Evolutionary conservation across 1,284 basidiomycete species (phyloP).

Genomic region (Austroboletus niveus): DNA sequence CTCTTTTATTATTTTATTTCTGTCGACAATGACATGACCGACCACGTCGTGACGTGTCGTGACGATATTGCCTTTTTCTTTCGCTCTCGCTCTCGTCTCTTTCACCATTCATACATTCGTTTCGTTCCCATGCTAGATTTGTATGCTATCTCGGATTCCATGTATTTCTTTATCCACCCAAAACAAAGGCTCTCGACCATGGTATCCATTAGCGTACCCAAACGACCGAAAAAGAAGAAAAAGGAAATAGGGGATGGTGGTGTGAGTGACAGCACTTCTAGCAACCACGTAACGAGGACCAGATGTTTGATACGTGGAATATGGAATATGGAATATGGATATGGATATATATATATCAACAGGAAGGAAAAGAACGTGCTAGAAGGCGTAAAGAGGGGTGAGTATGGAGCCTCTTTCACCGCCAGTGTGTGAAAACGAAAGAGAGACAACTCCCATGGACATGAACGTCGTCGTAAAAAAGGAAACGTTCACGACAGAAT

Average conservation of each 20-base stretch:
- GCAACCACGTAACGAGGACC: not conserved
- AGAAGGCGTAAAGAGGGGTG: not conserved
- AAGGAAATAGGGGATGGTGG: not conserved
- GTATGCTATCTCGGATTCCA: constrained; percentile 11
- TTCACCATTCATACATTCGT: not conserved
- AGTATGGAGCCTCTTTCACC: not conserved
- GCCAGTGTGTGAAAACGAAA: not conserved
- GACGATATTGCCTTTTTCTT: no score
- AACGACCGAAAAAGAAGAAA: constrained; percentile 1
- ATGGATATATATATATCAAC: not conserved
- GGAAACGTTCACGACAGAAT: not conserved
- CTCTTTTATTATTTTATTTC: not conserved
- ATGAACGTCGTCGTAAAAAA: constrained; percentile 1
- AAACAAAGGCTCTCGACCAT: constrained; percentile 4
- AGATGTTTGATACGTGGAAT: not conserved
- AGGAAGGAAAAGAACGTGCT: not conserved
- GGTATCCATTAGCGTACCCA: constrained; percentile 24
- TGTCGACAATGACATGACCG: no score
- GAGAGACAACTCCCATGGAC: not conserved
- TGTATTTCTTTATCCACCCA: constrained; percentile 9
- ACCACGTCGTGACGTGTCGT: no score
- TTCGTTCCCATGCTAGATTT: not conserved
- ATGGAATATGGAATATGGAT: not conserved
- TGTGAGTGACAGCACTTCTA: not conserved
- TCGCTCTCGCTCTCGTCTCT: not conserved